Conservation (phyloP, 306 rosid species). For the Vigna nakashimae region DNA sequence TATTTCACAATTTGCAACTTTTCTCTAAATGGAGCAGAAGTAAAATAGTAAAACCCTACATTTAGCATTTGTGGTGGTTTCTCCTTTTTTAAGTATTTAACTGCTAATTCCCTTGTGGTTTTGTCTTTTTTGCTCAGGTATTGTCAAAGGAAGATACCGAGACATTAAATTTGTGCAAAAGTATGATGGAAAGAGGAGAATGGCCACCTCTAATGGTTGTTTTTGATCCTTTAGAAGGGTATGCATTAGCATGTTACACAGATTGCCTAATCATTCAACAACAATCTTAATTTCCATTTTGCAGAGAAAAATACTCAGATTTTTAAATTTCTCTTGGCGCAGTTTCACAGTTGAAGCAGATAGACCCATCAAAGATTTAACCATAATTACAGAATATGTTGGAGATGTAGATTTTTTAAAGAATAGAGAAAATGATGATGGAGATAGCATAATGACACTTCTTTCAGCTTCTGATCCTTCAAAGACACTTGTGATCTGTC, state of each 20-base stretch:
- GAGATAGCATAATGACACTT: slow-evolving; percentile 98
- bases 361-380: slow-evolving; percentile 73
- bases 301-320: background rate
- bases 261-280: background rate
- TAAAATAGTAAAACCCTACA: background rate
- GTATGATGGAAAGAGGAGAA: slow-evolving; percentile 89
- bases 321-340: slow-evolving; percentile 26
- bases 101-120: background rate
- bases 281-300: background rate
- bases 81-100: background rate
- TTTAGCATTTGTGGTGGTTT: background rate
- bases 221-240: slow-evolving; percentile 97
- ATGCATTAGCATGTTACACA: slow-evolving; percentile 11
- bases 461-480: slow-evolving; percentile 76
- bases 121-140: slow-evolving; percentile 48
- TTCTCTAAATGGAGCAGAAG: too few relatives aligned
- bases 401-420: slow-evolving; percentile 93
- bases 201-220: slow-evolving; percentile 98
- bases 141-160: slow-evolving; percentile 81
- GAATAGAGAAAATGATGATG: slow-evolving; percentile 84
- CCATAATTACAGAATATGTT: slow-evolving; percentile 92
- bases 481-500: slow-evolving; percentile 83
- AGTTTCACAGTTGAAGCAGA: slow-evolving; percentile 98
- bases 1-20: too few relatives aligned
- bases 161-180: slow-evolving; percentile 71